Evolutionary conservation across 78 protist species (phyloP).

Genomic region (Chrysochromulina tobinii): DNA sequence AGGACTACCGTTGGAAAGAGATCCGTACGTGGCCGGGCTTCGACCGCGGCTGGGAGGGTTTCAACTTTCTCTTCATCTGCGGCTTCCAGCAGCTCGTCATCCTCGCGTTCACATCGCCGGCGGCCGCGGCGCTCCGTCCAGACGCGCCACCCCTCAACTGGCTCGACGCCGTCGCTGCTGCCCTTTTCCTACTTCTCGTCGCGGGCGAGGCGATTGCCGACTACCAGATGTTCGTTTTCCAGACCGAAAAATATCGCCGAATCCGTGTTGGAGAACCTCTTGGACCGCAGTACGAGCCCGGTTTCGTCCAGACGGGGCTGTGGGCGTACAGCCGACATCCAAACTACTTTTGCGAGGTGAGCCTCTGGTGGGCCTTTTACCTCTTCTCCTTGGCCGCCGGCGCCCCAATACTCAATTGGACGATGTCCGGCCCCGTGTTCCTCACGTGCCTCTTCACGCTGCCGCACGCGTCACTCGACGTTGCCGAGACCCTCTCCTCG

Average conservation of each 20-base stretch:
- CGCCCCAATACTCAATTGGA: slow-evolving; percentile 21
- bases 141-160: background rate
- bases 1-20: slow-evolving; percentile 6
- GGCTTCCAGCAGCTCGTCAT: background rate
- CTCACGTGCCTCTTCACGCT: slow-evolving; percentile 26
- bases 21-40: background rate
- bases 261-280: background rate
- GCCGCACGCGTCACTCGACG: slow-evolving; percentile 2
- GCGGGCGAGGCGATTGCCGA: slow-evolving; percentile 44
- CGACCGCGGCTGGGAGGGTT: background rate
- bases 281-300: background rate
- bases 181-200: background rate
- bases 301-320: slow-evolving; percentile 14
- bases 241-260: slow-evolving; percentile 24
- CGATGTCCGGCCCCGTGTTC: slow-evolving; percentile 13
- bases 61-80: background rate
- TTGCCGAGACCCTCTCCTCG: slow-evolving; percentile 1
- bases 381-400: background rate
- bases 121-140: background rate
- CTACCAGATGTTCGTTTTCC: slow-evolving; percentile 42
- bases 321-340: slow-evolving; percentile 47
- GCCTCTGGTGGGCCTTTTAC: slow-evolving; percentile 54
- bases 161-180: slow-evolving; percentile 31
- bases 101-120: background rate
- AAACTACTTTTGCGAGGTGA: slow-evolving; percentile 50